Evolutionary conservation across 2,329 filamentous ascomycete genomes (phyloP).

Genomic region (Fusarium neocosmosporiellum): DNA sequence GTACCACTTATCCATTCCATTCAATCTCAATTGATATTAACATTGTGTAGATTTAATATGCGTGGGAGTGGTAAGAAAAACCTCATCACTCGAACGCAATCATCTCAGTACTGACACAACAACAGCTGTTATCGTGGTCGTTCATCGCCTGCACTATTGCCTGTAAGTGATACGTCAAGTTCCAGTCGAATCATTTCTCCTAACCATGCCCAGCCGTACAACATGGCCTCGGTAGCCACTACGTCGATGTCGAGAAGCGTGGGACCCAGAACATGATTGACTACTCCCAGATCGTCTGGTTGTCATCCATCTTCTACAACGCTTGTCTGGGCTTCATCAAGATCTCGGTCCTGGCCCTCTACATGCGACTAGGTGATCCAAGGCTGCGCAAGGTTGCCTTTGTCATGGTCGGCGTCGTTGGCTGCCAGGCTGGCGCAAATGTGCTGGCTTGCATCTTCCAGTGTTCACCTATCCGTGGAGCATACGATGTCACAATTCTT

Average conservation of each 20-base stretch:
- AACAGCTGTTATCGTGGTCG: conserved; percentile 12
- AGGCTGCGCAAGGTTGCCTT: conserved; percentile 16
- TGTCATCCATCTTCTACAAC: conserved; percentile 32
- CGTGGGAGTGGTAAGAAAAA: conserved; percentile 12
- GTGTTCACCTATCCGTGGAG: conserved; percentile 2
- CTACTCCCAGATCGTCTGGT: conserved; percentile 32
- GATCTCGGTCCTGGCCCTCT: conserved; percentile 26
- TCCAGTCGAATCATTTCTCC: fast-evolving
- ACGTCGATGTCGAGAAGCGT: conserved; percentile 15
- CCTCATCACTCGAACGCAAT: neutral
- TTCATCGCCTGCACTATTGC: conserved; percentile 27
- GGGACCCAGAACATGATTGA: conserved; percentile 23
- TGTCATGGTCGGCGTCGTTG: conserved; percentile 26
- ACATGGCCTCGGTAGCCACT: conserved; percentile 27
- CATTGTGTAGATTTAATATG: conserved; percentile 21
- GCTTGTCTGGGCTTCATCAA: conserved; percentile 34
- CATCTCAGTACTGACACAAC: neutral
- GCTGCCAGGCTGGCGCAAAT: conserved; percentile 27
- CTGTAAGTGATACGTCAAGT: neutral
- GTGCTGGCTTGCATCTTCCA: conserved; percentile 32
- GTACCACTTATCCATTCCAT: neutral
- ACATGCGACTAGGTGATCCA: conserved; percentile 27
- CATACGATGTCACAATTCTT: conserved; percentile 18
- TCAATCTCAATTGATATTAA: neutral
- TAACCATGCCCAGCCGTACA: conserved; percentile 6